Base-by-base conservation (phyloP, 371 early-diverging fungal species). In the Coemansia sp. region DNA sequence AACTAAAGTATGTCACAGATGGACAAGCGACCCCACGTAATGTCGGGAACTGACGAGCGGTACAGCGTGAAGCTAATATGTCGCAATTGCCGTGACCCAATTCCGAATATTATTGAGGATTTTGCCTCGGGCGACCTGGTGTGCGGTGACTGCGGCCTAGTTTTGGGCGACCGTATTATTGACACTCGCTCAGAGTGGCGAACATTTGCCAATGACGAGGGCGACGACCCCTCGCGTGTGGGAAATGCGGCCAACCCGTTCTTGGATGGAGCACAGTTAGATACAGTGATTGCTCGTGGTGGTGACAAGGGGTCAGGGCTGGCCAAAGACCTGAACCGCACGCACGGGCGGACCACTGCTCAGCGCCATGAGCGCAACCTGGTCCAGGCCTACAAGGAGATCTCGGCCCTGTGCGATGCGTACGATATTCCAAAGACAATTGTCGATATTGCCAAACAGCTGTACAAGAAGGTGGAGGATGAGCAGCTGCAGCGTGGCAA, bases 131-230 rank as follows among this genome's bases (percentile, higher is more conserved):
- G 92, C 16, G 99, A 97, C 84, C 81, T 95, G 64, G 93, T 99
- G 21, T 99, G 99, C 81, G 97, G 97, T 34, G 89, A 91, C 80
- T 99, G 99, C 80, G 99, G 99, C 34, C 82, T 97, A 40, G 94
- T 99, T 3, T 85, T 99, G 37, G 97, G 95, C 55, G 92, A 96
- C 80, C 87, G 98, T 48, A 95, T 99, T 64, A 97, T 99, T 61
- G 99, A 99, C 81, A 99, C 99, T 16, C 86, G 98, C 21, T 93
- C 95, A 4, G 99, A 99, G 81, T 99, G 99, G 99, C 90, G 99
- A 72, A 98, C 97, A 1, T 99, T 99, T 83, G 89, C 92, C 59
- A 93, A 95, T 82, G 95, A 95, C 72, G 93, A 91, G 71, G 93
- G 92, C 59, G 95, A 95, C 74, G 99, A 99, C 82, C 99, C 99